Evolutionary conservation across 1,284 basidiomycete species (phyloP).

Genomic region (Pseudozyma sp.): DNA sequence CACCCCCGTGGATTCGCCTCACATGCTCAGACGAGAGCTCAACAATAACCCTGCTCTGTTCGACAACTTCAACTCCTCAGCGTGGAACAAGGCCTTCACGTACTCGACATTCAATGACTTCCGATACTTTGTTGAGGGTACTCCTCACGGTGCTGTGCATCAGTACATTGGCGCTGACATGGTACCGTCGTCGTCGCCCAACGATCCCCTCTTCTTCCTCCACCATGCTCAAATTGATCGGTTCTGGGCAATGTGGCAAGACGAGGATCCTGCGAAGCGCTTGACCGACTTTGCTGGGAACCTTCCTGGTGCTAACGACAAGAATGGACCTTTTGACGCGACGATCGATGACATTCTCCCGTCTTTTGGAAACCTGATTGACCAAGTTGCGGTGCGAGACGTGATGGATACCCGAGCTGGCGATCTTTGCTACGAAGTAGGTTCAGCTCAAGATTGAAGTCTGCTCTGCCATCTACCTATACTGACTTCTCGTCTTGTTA

Average conservation of each 20-base stretch:
- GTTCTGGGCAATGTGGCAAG: conserved; percentile 22
- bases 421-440: conserved; percentile 16
- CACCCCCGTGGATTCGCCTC: not conserved
- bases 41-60: conserved; percentile 2
- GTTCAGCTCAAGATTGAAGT: not conserved
- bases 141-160: conserved; percentile 20
- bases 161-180: conserved; percentile 19
- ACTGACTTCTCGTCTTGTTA: too few species aligned
- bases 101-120: conserved; percentile 11
- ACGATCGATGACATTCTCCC: conserved; percentile 15
- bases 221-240: conserved; percentile 22
- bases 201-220: conserved; percentile 23
- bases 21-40: conserved; percentile 5
- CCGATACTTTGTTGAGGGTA: conserved; percentile 17
- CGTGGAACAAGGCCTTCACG: not conserved
- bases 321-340: conserved; percentile 13
- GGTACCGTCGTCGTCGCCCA: conserved; percentile 8
- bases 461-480: too few species aligned
- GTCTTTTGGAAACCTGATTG: conserved; percentile 9
- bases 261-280: conserved; percentile 1
- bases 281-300: conserved; percentile 12
- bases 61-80: conserved; percentile 14
- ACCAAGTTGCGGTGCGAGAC: conserved; percentile 9
- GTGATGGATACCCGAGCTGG: conserved; percentile 23
- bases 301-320: conserved; percentile 6